Base-by-base conservation (phyloP, 1,139 yeast species). In the Spathaspora jeffriesii region DNA sequence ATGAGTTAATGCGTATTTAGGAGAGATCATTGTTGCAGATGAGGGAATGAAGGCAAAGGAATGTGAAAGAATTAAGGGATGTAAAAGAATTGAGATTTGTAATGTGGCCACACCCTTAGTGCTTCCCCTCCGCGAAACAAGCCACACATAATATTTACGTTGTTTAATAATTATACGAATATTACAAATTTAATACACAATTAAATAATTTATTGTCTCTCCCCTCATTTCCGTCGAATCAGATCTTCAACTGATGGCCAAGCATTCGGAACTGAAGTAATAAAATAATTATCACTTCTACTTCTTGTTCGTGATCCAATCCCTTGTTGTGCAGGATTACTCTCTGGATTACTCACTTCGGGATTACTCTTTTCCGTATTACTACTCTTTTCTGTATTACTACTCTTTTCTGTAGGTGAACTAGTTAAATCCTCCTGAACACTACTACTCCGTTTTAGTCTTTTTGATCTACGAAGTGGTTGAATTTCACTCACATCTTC, bases 11-110 rank as follows among this genome's bases (percentile, higher is more conserved):
- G 73, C 55, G 60, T 71, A 75, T 50, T 73, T 74, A 15, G 79
- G 80, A 5, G 75, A 67, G 41, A 71, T 67, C 75, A 70, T 71
- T 21, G 32, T n/a, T n/a, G n/a, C n/a, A n/a, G n/a, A n/a, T n/a
- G n/a, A n/a, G 13, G 4, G 17, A 11, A 30, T n/a, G n/a, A 10
- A 10, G 38, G 9, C 22, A 34, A 34, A 5, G 15, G 11, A 14
- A 28, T n/a, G 32, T 28, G 17, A 14, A n/a, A 14, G 7, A 28
- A 28, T 14, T 13, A 13, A 28, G 32, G 5, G 10, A 4, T 28
- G 32, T 13, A 2, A 28, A 7, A 28, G 32, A 28, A 30, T n/a
- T 14, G 15, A 30, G 18, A 2, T 30, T 30, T 27, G 30, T 27
- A 27, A 27, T 6, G 9, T n/a, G n/a, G n/a, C n/a, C 18, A 30